Percentiles rank a stretch among this genome's conserved stretches.
Evolutionary conservation across 1,139 yeast genomes (phyloP).

Genomic region (Scheffersomyces insectosa): DNA sequence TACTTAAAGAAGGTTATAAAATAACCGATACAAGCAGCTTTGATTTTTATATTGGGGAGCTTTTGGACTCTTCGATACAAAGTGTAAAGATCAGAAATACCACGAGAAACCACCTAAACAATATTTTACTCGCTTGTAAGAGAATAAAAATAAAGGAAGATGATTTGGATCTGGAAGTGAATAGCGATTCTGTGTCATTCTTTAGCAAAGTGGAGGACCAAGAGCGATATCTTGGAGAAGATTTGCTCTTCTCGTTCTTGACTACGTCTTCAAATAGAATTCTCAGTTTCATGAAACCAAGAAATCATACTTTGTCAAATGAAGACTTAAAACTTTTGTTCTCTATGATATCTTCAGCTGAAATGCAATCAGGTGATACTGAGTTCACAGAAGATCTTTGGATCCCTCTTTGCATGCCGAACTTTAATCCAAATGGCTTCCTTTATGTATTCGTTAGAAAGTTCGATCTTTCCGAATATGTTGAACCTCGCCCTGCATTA

Average conservation of each 20-base stretch:
- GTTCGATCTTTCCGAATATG: slow-evolving; percentile 36
- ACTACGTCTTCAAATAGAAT: slow-evolving; percentile 24
- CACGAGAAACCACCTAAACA: slow-evolving; percentile 31
- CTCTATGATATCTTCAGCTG: slow-evolving; percentile 28
- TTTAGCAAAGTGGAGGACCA: slow-evolving; percentile 6
- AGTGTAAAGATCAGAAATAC: slow-evolving; percentile 36
- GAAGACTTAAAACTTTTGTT: slow-evolving; percentile 34
- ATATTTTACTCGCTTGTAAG: slow-evolving; percentile 26
- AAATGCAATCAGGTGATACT: slow-evolving; percentile 11
- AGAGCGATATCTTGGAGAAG: slow-evolving; percentile 22
- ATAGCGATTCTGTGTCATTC: slow-evolving; percentile 9
- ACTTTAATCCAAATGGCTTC: slow-evolving; percentile 86
- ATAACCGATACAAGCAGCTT: slow-evolving; percentile 16
- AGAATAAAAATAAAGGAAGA: slow-evolving; percentile 15
- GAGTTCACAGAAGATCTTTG: slow-evolving; percentile 68
- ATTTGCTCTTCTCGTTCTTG: slow-evolving; percentile 37
- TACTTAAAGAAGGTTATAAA: slow-evolving; percentile 4
- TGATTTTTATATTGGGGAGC: slow-evolving; percentile 28
- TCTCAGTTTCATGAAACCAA: slow-evolving; percentile 35
- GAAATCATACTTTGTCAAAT: slow-evolving; percentile 31
- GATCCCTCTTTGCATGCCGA: slow-evolving; percentile 92
- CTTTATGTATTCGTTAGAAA: slow-evolving; percentile 76
- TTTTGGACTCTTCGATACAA: slow-evolving; percentile 30
- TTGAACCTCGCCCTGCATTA: slow-evolving; percentile 15
- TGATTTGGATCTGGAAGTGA: slow-evolving; percentile 4